Evolutionary conservation across 176 grass and related monocot genomes (phyloP), one percentile per base, ranked within the genome.

Genomic region (Eleusine indica): DNA sequence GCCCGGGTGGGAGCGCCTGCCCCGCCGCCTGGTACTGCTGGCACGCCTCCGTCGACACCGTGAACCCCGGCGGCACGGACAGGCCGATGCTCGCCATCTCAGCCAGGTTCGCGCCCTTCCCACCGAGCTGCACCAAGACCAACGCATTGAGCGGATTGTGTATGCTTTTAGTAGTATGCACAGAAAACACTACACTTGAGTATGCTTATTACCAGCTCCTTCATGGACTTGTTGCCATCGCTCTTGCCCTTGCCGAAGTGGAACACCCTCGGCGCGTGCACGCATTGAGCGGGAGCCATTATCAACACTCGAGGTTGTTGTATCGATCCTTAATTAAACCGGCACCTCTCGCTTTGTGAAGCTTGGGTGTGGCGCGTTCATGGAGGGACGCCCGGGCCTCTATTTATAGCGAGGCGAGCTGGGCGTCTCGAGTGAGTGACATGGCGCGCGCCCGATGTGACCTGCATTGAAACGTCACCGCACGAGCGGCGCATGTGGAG

Each of bases 51-150:
- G 97, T 96, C 49, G 97, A 99, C 77, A 99, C 97, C 32, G 97
- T 99, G 85, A 99, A 89, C 61, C 97, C 97, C 82, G 97, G 93
- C 54, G 97, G 97, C 86, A 99, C 97, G 40, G 97, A 99, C 87
- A 96, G 80, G 12, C 97, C 97, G 76, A 99, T 99, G 89, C 91
- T 99, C 76, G 97, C 67, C 97, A 99, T 99, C 90, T 99, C 97
- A 53, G 97, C 97, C 71, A 99, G 63, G 91, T 99, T 99, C 52
- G 97, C 97, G 22, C 97, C 97, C 78, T 96, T 99, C 13, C 97
- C 97, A 3, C 97, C 97, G 42, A 99, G 67, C 96, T 98, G 42
- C 25, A 25, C 25, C 25, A 25, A 25, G 25, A 25, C 25, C 25
- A 25, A 25, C 25, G 25, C 25, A 25, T 25, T 25, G 25, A 25